phyloP scores from a whole-genome alignment of 257 asterid species.

The Nicotiana noctiflora region DNA sequence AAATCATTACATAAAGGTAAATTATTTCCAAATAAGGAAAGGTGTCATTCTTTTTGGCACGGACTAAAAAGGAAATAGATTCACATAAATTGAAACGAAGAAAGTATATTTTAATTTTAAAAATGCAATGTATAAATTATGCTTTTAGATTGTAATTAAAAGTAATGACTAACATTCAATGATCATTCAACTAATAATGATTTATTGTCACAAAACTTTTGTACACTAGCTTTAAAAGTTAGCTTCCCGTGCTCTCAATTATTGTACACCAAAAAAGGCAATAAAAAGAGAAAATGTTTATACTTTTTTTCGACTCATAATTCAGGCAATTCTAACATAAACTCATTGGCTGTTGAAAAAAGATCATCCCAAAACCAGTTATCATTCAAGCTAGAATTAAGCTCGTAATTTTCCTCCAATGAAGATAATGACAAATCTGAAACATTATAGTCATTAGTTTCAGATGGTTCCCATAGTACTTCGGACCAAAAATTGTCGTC shows the following conservation, averaged over 20 bases:
- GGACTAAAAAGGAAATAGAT: too few relatives aligned
- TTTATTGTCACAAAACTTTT: background rate
- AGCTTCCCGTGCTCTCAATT: background rate
- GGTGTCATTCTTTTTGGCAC: too few relatives aligned
- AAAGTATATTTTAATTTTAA: too few relatives aligned
- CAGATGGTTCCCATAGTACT: constrained; percentile 8
- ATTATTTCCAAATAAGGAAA: too few relatives aligned
- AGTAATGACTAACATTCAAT: background rate
- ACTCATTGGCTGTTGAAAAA: background rate
- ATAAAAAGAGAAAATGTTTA: background rate
- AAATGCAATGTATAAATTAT: background rate
- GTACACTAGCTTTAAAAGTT: background rate
- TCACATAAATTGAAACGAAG: too few relatives aligned
- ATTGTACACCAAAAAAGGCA: background rate
- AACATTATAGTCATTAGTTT: background rate
- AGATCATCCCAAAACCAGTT: background rate
- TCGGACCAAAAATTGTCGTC: constrained; percentile 16
- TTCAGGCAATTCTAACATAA: background rate
- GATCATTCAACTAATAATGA: background rate
- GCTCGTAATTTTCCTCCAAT: background rate
- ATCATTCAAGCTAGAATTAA: background rate
- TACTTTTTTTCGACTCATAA: background rate
- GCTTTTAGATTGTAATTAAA: background rate
- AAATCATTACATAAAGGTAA: too few relatives aligned
- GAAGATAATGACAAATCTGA: background rate